Evolutionary conservation across 2,329 filamentous ascomycete genomes (phyloP), one percentile per base, ranked within the genome.

Genomic region (Aspergillus fumigatus): DNA sequence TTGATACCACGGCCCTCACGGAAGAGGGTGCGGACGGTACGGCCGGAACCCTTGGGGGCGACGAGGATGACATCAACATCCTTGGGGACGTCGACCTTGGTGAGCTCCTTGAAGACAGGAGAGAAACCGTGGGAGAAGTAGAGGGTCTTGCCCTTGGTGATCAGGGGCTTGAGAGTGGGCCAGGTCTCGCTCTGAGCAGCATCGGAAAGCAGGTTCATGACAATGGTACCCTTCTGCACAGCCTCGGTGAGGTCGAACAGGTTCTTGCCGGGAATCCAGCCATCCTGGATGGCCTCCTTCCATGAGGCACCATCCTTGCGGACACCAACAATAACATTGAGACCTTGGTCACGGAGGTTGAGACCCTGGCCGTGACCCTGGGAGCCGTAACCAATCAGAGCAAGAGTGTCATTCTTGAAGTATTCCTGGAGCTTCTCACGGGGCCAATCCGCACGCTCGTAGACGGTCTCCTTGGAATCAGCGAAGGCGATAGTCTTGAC

Each of bases 81-180:
- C 67, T 78, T 85, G 80, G 94, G 94, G 63, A 97, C 90, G 62
- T 99, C 94, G 76, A 99, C 94, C 81, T 97, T 96, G 85, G 94
- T 99, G 76, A 94, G 88, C 78, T 96, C 88, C 85, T 97, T 97
- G 90, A 99, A 99, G 80, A 99, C 92, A 76, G 94, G 94, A 63
- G 94, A 97, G 90, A 99, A 99, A 75, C 94, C 94, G 87, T 99
- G 94, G 69, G 94, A 97, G 87, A 99, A 99, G 89, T 99, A 99
- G 70, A 99, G 90, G 60, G 94, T 99, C 93, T 99, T 99, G 83
- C 91, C 94, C 90, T 97, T 93, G 80, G 89, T 92, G 73, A 99
- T 84, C 82, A 96, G 90, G 74, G 94, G 94, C 89, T 97, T 97
- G 81, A 99, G 94, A 70, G 87, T 83, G 73, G 94, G 92, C 94